Evolutionary conservation across 2,329 filamentous ascomycete genomes (phyloP), one percentile per base, ranked within the genome.

Genomic region (Colletotrichum incanum): DNA sequence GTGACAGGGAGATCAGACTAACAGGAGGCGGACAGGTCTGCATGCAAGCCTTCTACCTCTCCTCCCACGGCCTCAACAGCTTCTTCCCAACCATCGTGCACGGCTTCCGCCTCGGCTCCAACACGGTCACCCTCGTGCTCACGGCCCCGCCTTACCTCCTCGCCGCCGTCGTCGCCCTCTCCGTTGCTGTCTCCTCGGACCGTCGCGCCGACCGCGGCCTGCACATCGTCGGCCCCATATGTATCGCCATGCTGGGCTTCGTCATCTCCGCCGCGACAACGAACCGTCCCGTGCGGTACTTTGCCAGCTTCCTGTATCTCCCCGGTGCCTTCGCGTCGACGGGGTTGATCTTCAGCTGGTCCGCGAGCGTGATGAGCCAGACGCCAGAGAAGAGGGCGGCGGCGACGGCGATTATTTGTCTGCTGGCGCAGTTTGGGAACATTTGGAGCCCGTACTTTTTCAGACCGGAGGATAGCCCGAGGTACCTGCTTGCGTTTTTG

Each of bases 261-360:
- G 88, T 92, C 71, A 82, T 92, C 28, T 87, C 88, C 4, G 89
- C 89, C 2, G 81, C 87, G 0, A 92, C 90, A 0, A 87, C 85
- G 0, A 79, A 81, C 18, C 85, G 84, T 1, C 89, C 83, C 0
- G 86, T 88, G 0, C 82, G 90, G 37, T 91, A 68, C 18, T 91
- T 74, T 50, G 68, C 72, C 20, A 77, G 79, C 9, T 75, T 76
- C 16, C 79, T 81, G 54, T 84, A 80, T 65, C 76, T 73, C 77
- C 0, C 80, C 3, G 72, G 72, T 14, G 69, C 59, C 3, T 73
- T 68, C 16, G 64, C 72, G 45, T 71, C 80, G 12, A 84, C 83
- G 62, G 77, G 80, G 0, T 54, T 83, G 1, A 78, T 83, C 1
- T 80, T 79, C 16, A 79, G 77, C 2, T 84, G 82, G 82, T 79